Conservation (phyloP, 2,329 filamentous ascomycete genomes). For the Pseudocercospora cruenta region DNA sequence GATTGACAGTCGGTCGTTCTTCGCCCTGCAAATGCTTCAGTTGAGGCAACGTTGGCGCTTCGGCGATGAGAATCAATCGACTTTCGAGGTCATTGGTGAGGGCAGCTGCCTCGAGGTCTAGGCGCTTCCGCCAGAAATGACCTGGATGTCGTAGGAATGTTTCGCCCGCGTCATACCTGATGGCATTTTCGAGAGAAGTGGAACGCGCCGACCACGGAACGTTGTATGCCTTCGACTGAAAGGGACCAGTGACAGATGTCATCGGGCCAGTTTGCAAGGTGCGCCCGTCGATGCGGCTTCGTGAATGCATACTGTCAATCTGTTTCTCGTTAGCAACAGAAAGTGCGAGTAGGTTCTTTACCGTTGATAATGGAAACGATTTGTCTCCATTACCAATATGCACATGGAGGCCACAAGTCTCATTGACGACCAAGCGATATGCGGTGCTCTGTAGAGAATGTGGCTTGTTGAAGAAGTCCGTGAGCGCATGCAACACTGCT, state of each 20-base stretch:
- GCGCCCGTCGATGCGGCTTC: constrained; percentile 24
- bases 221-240: constrained; percentile 17
- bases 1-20: constrained; percentile 17
- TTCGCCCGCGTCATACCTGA: background rate
- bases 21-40: constrained; percentile 10
- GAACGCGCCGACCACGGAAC: constrained; percentile 17
- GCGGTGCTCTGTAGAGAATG: background rate
- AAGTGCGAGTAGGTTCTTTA: constrained; percentile 37
- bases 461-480: constrained; percentile 18
- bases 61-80: constrained; percentile 16
- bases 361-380: constrained; percentile 28
- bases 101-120: constrained; percentile 9
- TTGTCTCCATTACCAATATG: constrained; percentile 36
- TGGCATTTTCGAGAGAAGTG: background rate
- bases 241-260: background rate
- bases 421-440: constrained; percentile 32
- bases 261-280: background rate
- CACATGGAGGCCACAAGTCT: constrained; percentile 36
- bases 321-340: constrained; percentile 36
- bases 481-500: constrained; percentile 20
- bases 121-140: background rate
- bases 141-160: background rate
- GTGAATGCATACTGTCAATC: constrained; percentile 34
- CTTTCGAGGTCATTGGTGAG: constrained; percentile 12
- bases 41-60: constrained; percentile 11